Percentiles rank a stretch among this genome's conserved stretches.
These are phyloP conservation scores for Panicum miliaceum DNA, from an alignment of 176 grass and related monocot species.

Conservation along the genomic window DNA sequence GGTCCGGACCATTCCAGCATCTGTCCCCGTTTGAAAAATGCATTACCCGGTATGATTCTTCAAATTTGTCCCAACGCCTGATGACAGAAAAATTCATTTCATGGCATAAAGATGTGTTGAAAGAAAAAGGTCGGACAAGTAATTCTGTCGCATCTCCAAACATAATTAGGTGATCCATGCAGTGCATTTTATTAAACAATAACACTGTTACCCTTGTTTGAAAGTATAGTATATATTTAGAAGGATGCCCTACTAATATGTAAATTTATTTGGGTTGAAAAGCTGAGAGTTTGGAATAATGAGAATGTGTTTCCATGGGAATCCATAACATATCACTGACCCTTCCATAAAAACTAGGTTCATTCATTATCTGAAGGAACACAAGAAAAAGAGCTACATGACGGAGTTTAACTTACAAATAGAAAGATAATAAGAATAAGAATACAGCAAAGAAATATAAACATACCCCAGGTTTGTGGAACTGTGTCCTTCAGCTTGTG, in stretches of 20 bases:
- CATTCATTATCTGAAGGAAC: slow-evolving; percentile 3
- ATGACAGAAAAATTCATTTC: slow-evolving; percentile 36
- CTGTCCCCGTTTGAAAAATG: slow-evolving; percentile 81
- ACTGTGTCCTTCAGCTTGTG: slow-evolving; percentile 94
- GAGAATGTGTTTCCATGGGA: neutral
- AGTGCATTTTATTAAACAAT: neutral
- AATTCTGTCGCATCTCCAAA: neutral
- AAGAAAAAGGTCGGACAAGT: neutral
- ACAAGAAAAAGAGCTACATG: neutral
- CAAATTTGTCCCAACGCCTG: slow-evolving; percentile 97
- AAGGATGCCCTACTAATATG: neutral
- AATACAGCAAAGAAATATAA: slow-evolving; percentile 38
- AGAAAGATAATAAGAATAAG: slow-evolving; percentile 26
- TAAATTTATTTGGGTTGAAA: neutral
- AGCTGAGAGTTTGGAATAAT: neutral
- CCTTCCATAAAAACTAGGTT: slow-evolving; percentile 12
- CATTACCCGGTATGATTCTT: slow-evolving; percentile 86
- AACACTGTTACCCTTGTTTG: neutral
- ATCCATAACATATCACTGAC: slow-evolving; percentile 10
- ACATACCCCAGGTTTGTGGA: slow-evolving; percentile 89
- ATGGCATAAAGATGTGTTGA: neutral
- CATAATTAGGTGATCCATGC: neutral
- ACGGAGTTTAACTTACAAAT: slow-evolving; percentile 5
- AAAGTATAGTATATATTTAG: neutral
- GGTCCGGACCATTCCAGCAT: slow-evolving; percentile 96